Base-by-base conservation (phyloP, 23 red algal genomes). In the Gracilaria vermiculophylla region DNA sequence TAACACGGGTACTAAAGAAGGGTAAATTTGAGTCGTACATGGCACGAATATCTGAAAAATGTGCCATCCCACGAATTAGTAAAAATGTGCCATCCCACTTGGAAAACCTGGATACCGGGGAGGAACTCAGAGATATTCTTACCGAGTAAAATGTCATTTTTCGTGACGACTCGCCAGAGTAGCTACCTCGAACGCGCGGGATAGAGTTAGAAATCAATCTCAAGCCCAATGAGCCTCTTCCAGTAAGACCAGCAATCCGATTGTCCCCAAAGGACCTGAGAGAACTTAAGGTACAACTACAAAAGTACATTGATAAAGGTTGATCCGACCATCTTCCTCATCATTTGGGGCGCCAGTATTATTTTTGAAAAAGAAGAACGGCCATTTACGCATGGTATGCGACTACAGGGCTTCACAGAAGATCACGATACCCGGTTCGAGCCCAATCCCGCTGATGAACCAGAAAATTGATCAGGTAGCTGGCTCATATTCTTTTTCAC, bases 331-430 rank as follows among this genome's bases (percentile, higher is more conserved):
- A 10, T 80, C 48, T 53, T 8, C 53, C n/a, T 80, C 76, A 25
- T 50, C 48, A 11, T 78, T 47, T 43, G 53, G 55, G 6, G 53
- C 78, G 25, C 78, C 54, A 61, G 78, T 82, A 16, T 84, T 84
- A 1, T 84, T 84, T 24, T 0, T 69, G 40, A 45, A 64, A 15
- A 84, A 84, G 58, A 84, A 84, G 0, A 48, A 51, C 39, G 76
- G 3, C 5, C 29, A 5, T 34, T 52, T 58, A 44, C 9, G 76
- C 20, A 80, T 80, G 20, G 28, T 24, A 0, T 23, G 76, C 17
- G 45, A 80, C 1, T 80, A 35, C 76, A 51, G 42, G 27, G 45
- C 21, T 52, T 52, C 58, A 12, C n/a, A 80, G 10, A 80, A 25
- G 54, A 80, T 80, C 24, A 80, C 47, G 0, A 20, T 41, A 3